Base-by-base conservation (phyloP, 768 basidiomycete genomes). In the Serendipita sp. region DNA sequence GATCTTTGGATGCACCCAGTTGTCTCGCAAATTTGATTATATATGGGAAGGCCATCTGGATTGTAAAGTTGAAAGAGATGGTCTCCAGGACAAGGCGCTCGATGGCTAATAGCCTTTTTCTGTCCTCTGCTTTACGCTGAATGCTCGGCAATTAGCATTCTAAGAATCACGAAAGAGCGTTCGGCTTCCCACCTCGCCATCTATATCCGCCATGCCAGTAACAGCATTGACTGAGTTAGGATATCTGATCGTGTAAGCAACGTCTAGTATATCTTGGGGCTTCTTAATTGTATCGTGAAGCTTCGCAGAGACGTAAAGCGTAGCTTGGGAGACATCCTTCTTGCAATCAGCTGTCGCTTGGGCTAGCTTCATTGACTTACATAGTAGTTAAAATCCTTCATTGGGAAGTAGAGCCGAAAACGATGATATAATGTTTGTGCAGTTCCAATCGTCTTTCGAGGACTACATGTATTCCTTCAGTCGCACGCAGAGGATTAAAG, bases 221-320 rank as follows among this genome's bases (percentile, higher is more conserved):
- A 87, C 79, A 34, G 86, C 84, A 71, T 88, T 88, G 14, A 88
- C 84, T n/a, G 89, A 75, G 62, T 96, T 91, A 1, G 94, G 92
- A 71, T 83, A 89, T 44, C 88, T 88, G 43, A 95, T 79, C 20
- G 86, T 82, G 72, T 95, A 96, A 0, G 89, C 82, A 17, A 85
- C 82, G 66, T 92, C 85, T 31, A 96, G 81, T 64, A 99, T 83
- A 65, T 99, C 96, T 17, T 91, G 83, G 0, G 95, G 91, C 72
- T 98, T 98, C 77, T 99, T 99, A 65, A 98, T 81, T 1, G 96
- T 98, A 74, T 99, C 96, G 68, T 98, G 93, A 80, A 98, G 88
- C 74, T 99, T 99, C 1, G 90, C 88, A 0, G 95, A 93, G 14
- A 97, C 93, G 73, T 91, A 96, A 3, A 98, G 75, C 0, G 85